A percentile compares a stretch with the other conserved stretches of the same genome.
These are phyloP conservation scores for Solanum virginianum DNA, from an alignment of 257 asterid species.

Conservation along the genomic window DNA sequence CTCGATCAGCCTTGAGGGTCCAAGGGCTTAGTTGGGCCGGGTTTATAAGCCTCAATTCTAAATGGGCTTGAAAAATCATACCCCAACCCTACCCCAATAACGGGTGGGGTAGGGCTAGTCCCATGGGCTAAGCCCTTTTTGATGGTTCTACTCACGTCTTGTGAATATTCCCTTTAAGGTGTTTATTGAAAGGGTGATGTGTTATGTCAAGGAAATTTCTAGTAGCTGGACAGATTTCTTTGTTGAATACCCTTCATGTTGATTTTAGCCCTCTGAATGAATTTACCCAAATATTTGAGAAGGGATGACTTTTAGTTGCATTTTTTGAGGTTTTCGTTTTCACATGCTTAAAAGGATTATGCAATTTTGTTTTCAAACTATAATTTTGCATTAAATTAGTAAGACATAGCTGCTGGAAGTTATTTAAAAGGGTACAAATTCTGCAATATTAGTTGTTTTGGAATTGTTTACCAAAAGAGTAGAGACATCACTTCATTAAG, in stretches of 20 bases:
- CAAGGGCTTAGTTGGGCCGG: too few relatives aligned
- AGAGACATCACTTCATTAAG: background rate
- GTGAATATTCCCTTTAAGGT: background rate
- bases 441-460: background rate
- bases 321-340: background rate
- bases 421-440: background rate
- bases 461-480: background rate
- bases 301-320: background rate
- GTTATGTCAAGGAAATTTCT: background rate
- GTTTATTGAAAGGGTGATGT: background rate
- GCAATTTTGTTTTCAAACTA: background rate
- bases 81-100: too few relatives aligned
- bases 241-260: background rate
- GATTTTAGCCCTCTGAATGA: background rate
- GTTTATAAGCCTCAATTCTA: too few relatives aligned
- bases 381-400: background rate
- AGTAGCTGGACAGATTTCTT: background rate
- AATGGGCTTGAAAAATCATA: too few relatives aligned
- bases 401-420: background rate
- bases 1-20: too few relatives aligned
- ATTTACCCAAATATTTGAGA: background rate
- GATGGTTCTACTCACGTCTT: too few relatives aligned
- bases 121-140: too few relatives aligned
- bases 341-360: background rate
- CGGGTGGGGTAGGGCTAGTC: too few relatives aligned